A percentile compares a stretch with the other conserved stretches of the same genome.
Conservation (phyloP, 305 asterid species). For the Ruellia speciosa region DNA sequence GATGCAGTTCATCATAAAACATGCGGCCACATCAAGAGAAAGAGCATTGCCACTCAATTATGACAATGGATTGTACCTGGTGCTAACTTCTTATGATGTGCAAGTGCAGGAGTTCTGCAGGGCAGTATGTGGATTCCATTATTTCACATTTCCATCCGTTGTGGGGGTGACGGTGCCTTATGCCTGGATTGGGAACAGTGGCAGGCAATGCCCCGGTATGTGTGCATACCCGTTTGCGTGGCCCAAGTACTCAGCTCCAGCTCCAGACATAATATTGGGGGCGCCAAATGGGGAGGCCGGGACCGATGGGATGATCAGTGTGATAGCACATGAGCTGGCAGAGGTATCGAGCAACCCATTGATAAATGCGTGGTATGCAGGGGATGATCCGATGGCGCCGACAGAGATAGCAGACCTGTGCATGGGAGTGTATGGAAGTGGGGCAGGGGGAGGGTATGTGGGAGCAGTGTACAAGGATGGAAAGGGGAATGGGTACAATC, state of each 20-base stretch:
- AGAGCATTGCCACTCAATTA: constrained; percentile 33
- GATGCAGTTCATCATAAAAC: constrained; percentile 44
- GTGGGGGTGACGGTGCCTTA: constrained; percentile 69
- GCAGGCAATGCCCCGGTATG: constrained; percentile 58
- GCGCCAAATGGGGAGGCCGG: constrained; percentile 67
- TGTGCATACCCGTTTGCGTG: constrained; percentile 76
- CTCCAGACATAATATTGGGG: constrained; percentile 35
- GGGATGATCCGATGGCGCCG: constrained; percentile 62
- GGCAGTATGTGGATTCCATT: constrained; percentile 74
- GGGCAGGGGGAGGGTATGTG: constrained; percentile 32
- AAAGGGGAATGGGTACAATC: constrained; percentile 47
- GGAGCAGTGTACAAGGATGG: constrained; percentile 53
- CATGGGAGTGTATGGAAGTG: constrained; percentile 33
- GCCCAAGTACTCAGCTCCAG: constrained; percentile 39
- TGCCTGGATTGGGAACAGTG: constrained; percentile 72
- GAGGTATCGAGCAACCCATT: constrained; percentile 66
- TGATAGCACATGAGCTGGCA: constrained; percentile 71
- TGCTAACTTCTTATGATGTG: constrained; percentile 53
- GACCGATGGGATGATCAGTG: constrained; percentile 67
- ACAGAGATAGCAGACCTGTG: constrained; percentile 72
- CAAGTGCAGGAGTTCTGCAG: constrained; percentile 63
- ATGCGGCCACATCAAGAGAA: constrained; percentile 24
- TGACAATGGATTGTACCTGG: constrained; percentile 45
- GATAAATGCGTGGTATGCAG: constrained; percentile 74
- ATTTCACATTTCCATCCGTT: constrained; percentile 59